Base-by-base conservation (phyloP, 164 flowering plant genomes). In the Brasenia schreberi region DNA sequence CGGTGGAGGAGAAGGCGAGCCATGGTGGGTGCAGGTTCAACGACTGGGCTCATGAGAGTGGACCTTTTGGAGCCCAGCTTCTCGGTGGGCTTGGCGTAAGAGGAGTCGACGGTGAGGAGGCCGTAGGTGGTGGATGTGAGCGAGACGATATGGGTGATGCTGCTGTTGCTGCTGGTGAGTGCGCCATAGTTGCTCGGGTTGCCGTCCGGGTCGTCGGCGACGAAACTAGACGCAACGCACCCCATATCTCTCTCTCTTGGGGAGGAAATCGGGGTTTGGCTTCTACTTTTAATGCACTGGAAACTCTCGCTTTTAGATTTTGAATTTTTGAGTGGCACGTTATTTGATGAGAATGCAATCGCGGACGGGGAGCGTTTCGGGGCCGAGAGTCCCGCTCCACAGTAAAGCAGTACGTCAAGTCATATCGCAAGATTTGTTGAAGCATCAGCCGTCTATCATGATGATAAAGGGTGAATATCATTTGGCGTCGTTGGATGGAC, bases 71-170 rank as follows among this genome's bases (percentile, higher is more conserved):
- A 61, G 63, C 56, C 56, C 56, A 33, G 4, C 39, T 49, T 49
- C 4, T 49, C 56, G 56, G 56, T 5, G 80, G 80, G 17, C 18
- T 83, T 70, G 49, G 75, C 63, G 7, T 66, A 61, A 7, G 72
- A 43, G 0, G 92, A 85, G 70, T 92, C 96, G 65, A 88, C 79
- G 45, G 80, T 81, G 61, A 93, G 79, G 62, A 90, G 84, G 75
- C 98, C 98, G 70, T 93, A 93, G 16, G 97, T 90, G 71, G 96
- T 82, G 83, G 98, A 93, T 52, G 97, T 90, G 76, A 93, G 91
- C 4, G 92, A 87, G 71, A 93, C 98, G 49, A 88, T 80, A 83
- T 93, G 97, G 81, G 85, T 89, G 49, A 83, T 65, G 64, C 85
- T 69, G 5, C 77, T 81, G 4, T 58, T 18, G 60, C 39, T 33